Base-by-base conservation (phyloP, 2,329 filamentous ascomycete genomes). In the Trichoderma sp. region DNA sequence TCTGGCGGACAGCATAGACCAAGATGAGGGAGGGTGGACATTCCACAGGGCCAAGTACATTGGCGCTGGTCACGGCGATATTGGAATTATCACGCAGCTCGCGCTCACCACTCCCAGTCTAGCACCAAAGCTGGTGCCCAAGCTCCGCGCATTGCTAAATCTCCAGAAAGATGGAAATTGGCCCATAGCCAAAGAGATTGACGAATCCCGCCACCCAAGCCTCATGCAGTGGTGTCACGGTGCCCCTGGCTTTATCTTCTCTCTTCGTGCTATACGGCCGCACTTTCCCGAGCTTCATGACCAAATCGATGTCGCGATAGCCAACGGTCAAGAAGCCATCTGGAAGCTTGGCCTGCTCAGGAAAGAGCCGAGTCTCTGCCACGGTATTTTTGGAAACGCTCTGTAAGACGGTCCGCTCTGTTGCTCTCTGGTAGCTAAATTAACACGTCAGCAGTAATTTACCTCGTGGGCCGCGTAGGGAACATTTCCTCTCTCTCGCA, bases 31-130 rank as follows among this genome's bases (percentile, higher is more conserved):
- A 42, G 77, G 75, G 1, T 92, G 90, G 90, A 84, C 82, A 70
- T 92, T 87, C 86, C 84, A 87, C 68, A 85, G 84, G 15, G 87
- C 86, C 71, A 74, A 79, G 19, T 91, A 90, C 73, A 80, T 90
- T 39, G 90, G 90, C 1, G 87, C 89, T 5, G 86, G 85, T 0
- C 89, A 92, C 73, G 90, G 90, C 8, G 84, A 86, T 13, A 86
- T 92, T 29, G 89, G 90, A 5, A 91, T 91, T 75, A 83, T 92
- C 67, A 88, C 86, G n/a, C 90, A 92, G 76, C 79, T 92, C 15
- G 83, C 91, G 2, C 79, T 86, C 25, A 87, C 87, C 2, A 83
- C 84, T 66, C 84, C 87, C 0, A 77, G 79, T 5, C 82, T 85
- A 70, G 87, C 88, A 1, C 76, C 81, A 1, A 81, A 82, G 56